phyloP scores from a whole-genome alignment of 148 eudicot genomes.

The Camellia sinensis region DNA sequence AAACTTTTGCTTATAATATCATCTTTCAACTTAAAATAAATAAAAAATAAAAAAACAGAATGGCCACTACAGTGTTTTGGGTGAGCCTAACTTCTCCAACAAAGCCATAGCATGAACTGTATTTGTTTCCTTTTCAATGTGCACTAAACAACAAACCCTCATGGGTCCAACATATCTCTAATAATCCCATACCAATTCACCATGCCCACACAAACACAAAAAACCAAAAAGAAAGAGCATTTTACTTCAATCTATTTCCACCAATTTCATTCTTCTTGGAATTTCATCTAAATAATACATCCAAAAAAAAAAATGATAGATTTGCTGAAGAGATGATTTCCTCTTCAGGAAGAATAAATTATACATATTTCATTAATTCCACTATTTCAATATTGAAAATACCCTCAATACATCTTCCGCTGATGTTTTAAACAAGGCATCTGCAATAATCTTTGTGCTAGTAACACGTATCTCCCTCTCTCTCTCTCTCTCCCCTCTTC shows the following conservation, averaged over 20 bases:
- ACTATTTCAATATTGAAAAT: not conserved
- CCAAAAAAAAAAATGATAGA: not conserved
- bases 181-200: not conserved
- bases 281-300: not conserved
- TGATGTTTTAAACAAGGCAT: not conserved
- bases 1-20: no score
- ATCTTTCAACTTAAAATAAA: no score
- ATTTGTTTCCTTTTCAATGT: not conserved
- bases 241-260: not conserved
- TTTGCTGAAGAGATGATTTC: not conserved
- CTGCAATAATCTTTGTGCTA: not conserved
- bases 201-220: not conserved
- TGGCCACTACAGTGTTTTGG: not conserved
- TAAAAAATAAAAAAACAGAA: no score
- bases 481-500: constrained; percentile 5
- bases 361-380: not conserved
- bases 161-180: not conserved
- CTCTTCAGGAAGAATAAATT: constrained; percentile 3
- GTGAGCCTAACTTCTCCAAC: not conserved
- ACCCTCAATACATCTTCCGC: no score
- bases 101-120: not conserved
- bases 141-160: not conserved
- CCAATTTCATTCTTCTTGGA: not conserved
- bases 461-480: not conserved
- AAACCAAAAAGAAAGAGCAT: not conserved